These are phyloP conservation scores for Aspergillus sp. DNA, from an alignment of 2,329 filamentous ascomycete species.

Conservation along the genomic window DNA sequence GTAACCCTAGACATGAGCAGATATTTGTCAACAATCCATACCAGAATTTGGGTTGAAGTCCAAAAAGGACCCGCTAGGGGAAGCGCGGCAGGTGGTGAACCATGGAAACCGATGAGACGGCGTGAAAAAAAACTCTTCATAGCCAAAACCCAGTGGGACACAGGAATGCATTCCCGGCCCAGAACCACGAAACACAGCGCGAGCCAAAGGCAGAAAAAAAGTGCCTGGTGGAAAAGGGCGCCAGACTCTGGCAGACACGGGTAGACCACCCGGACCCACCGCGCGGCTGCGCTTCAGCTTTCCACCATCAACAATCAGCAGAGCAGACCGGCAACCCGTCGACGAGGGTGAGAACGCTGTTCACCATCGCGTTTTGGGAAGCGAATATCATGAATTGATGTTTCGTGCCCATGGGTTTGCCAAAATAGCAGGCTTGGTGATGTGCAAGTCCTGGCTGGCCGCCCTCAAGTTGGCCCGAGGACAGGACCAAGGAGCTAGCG, in stretches of 20 bases:
- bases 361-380: too few species aligned
- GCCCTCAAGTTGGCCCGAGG: too few species aligned
- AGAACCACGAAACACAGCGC: constrained; percentile 3
- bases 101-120: constrained; percentile 36
- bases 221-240: background rate
- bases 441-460: too few species aligned
- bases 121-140: constrained; percentile 19
- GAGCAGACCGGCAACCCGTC: too few species aligned
- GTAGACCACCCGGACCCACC: constrained; percentile 14
- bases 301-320: too few species aligned
- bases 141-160: constrained; percentile 13
- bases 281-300: constrained; percentile 16
- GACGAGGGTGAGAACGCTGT: too few species aligned
- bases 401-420: too few species aligned
- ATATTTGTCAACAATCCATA: constrained; percentile 11
- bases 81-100: constrained; percentile 23
- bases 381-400: too few species aligned
- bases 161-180: constrained; percentile 5
- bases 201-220: constrained; percentile 4
- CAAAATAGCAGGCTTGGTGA: too few species aligned
- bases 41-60: constrained; percentile 9
- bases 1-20: constrained; percentile 57
- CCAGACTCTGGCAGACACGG: constrained; percentile 11
- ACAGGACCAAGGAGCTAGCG: too few species aligned
- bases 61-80: constrained; percentile 9